A percentile compares a stretch with the other conserved stretches of the same genome.
Conservation (phyloP, 306 rosid species). For the Morella rubra region DNA sequence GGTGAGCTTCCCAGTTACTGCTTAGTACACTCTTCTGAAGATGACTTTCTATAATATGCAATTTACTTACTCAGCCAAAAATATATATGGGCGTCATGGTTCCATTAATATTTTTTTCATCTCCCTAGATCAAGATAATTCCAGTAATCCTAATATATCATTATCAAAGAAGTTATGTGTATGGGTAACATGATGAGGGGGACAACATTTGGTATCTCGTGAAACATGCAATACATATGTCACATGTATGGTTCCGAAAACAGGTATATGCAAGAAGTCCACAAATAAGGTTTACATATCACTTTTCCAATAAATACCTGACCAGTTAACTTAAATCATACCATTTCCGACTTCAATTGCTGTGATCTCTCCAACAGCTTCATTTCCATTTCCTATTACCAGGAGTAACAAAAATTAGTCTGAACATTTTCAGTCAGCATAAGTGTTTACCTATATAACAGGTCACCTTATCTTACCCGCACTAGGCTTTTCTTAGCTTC, state of each 20-base stretch:
- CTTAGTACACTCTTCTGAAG: too few species aligned
- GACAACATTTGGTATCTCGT: not conserved
- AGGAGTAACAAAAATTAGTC: conserved; percentile 28
- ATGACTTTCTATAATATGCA: too few species aligned
- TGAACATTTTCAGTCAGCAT: conserved; percentile 14
- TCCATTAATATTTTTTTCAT: too few species aligned
- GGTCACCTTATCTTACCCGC: conserved; percentile 47
- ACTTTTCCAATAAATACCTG: conserved; percentile 24
- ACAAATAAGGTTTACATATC: not conserved
- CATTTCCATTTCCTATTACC: conserved; percentile 84
- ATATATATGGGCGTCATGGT: too few species aligned
- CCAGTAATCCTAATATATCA: not conserved
- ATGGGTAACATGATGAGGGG: not conserved
- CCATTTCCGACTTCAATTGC: conserved; percentile 74
- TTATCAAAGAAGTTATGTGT: not conserved
- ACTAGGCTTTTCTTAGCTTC: conserved; percentile 85
- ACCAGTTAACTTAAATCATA: conserved; percentile 32
- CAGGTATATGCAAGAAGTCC: not conserved
- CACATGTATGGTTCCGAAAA: not conserved
- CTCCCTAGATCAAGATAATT: not conserved
- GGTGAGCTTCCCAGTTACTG: too few species aligned
- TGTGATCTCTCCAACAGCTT: conserved; percentile 82
- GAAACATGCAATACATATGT: not conserved
- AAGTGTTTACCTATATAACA: conserved; percentile 1
- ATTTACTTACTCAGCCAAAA: too few species aligned